Percentiles rank a stretch among this genome's conserved stretches.
These are phyloP conservation scores for Solanum gandarillasii DNA, from an alignment of 257 asterid species.

Conservation along the genomic window DNA sequence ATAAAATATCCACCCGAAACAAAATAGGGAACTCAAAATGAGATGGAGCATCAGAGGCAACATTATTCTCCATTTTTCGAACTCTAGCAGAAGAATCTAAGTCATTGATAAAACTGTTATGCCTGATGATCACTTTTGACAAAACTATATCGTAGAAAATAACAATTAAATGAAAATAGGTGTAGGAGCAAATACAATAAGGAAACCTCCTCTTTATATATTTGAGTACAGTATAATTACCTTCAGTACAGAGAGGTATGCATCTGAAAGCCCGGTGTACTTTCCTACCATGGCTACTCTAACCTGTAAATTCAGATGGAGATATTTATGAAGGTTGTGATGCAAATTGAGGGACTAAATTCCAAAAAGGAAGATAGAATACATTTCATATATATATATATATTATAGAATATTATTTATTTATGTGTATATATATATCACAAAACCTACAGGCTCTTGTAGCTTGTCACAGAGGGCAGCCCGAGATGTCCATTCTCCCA, in stretches of 20 bases:
- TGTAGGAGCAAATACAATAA: neutral
- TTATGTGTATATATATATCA: neutral
- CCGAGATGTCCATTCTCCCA: constrained; percentile 77
- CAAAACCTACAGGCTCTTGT: constrained; percentile 58
- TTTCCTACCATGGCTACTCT: constrained; percentile 46
- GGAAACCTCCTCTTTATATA: neutral
- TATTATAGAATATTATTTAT: too few species aligned
- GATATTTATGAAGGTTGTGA: neutral
- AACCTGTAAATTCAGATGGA: constrained; percentile 15
- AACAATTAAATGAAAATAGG: neutral
- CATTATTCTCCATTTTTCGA: neutral
- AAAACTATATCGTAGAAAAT: neutral
- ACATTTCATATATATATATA: neutral
- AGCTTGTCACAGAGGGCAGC: constrained; percentile 60
- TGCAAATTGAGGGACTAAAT: neutral
- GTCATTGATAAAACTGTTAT: neutral
- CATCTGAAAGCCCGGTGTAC: constrained; percentile 32
- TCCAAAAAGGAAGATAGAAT: neutral
- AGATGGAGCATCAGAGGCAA: neutral
- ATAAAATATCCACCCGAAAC: neutral
- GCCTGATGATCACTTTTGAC: neutral
- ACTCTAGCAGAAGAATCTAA: neutral
- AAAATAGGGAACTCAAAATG: neutral
- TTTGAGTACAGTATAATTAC: neutral
- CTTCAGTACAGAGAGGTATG: constrained; percentile 43